Percentiles rank a stretch among this genome's conserved stretches.
Conservation (phyloP, 768 basidiomycete genomes). For the Lactifluus volemus region DNA sequence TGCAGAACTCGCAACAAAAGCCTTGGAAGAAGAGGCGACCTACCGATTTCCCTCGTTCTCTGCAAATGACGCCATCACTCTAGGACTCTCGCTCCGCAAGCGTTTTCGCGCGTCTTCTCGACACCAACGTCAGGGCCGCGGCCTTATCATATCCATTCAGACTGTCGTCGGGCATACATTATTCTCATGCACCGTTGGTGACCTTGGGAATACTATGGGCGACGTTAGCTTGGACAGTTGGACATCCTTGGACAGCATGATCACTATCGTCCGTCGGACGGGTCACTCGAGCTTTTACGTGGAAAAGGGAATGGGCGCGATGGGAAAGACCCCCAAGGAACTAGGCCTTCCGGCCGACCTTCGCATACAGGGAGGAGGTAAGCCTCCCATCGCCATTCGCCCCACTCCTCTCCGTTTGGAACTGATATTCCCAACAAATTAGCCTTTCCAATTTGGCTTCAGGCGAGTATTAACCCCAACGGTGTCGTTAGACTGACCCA, state of each 20-base stretch:
- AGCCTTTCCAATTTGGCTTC: slow-evolving; percentile 84
- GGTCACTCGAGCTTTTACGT: slow-evolving; percentile 83
- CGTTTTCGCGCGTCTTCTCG: slow-evolving; percentile 68
- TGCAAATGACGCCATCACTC: slow-evolving; percentile 70
- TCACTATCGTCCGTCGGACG: slow-evolving; percentile 67
- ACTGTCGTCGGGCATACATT: slow-evolving; percentile 69
- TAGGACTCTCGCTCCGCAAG: slow-evolving; percentile 72
- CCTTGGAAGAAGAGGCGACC: slow-evolving; percentile 57
- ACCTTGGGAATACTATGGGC: slow-evolving; percentile 56
- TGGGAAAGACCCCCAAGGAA: slow-evolving; percentile 69
- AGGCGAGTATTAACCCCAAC: slow-evolving; percentile 36
- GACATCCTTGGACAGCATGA: slow-evolving; percentile 70
- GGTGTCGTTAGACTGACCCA: not conserved
- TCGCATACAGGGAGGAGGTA: slow-evolving; percentile 70
- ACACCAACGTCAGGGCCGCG: slow-evolving; percentile 61
- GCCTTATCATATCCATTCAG: slow-evolving; percentile 74
- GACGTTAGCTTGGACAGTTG: slow-evolving; percentile 80
- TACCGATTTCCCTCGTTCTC: slow-evolving; percentile 70
- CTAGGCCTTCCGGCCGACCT: slow-evolving; percentile 60
- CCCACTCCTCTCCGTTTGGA: not conserved
- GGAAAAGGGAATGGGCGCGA: slow-evolving; percentile 78
- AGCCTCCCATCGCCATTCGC: slow-evolving; percentile 23
- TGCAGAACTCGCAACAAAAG: slow-evolving; percentile 62
- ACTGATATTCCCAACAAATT: slow-evolving; percentile 2
- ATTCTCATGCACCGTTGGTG: slow-evolving; percentile 79